phyloP scores from a whole-genome alignment of 2,329 filamentous ascomycete species.

The Colletotrichum karsti region DNA sequence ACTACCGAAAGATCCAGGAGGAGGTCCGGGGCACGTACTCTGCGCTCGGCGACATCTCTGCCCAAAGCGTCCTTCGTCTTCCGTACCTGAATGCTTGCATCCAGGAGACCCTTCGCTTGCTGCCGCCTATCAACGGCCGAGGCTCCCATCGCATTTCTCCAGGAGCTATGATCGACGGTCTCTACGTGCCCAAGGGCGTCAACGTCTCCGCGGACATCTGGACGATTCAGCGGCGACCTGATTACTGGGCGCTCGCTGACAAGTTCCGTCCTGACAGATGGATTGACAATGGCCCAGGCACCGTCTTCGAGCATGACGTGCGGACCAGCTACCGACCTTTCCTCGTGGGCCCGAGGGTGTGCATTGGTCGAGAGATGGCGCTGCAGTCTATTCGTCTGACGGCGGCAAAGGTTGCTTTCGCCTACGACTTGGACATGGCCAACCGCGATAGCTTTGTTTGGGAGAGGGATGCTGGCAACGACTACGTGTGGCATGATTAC shows the following conservation, averaged over 20 bases:
- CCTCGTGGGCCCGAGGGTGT: conserved; percentile 4
- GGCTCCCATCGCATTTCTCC: neutral
- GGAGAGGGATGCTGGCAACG: conserved; percentile 14
- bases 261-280: conserved; percentile 58
- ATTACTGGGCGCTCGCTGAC: conserved; percentile 51
- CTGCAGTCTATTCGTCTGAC: conserved; percentile 11
- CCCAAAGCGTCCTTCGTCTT: neutral
- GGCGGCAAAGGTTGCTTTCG: conserved; percentile 5
- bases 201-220: conserved; percentile 14
- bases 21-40: neutral
- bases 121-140: conserved; percentile 51
- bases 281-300: conserved; percentile 32
- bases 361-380: conserved; percentile 21
- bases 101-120: conserved; percentile 64
- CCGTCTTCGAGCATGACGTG: conserved; percentile 5
- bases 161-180: neutral
- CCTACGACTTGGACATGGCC: neutral
- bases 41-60: neutral
- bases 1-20: neutral
- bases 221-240: conserved; percentile 46
- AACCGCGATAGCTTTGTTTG: neutral
- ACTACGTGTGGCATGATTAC: conserved; percentile 16
- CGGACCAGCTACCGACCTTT: conserved; percentile 13
- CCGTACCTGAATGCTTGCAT: conserved; percentile 51
- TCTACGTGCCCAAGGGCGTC: conserved; percentile 2